Base-by-base conservation (phyloP, 1,284 basidiomycete genomes). In the Boletus smithii region DNA sequence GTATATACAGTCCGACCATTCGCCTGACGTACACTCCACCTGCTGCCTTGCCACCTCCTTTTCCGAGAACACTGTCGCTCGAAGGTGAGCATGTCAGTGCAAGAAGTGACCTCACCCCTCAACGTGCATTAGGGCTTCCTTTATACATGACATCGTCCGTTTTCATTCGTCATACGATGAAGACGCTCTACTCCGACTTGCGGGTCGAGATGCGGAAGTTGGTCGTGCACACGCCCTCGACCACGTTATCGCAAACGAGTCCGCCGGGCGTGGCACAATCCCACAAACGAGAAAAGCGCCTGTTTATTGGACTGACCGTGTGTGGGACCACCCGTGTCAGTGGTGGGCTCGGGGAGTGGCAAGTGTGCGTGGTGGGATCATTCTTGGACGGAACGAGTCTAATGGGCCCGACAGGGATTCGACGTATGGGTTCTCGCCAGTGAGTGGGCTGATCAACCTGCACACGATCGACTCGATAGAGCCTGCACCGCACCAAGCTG, bases 381-480 rank as follows among this genome's bases (percentile, higher is more conserved):
- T 24, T 38, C 39, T 16, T 7, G 17, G 4, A 16, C 13, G n/a
- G 5, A 0, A 8, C 29, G 43, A 2, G 46, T 10, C 52, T 56
- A 13, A 54, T n/a, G 43, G 9, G 8, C 17, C 22, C 24, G 8
- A 4, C 63, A 88, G 86, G 30, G 75, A 79, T 54, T 85, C 81
- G 45, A 87, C 83, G n/a, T 90, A 90, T 62, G 70, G 70, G 0
- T 88, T 89, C 61, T 86, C 84, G 1, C 82, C 83, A 0, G 49
- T 63, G 8, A 77, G 77, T 0, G 88, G 85, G 3, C 72, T 81
- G 33, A 81, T 90, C 45, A 62, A 77, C 34, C 56, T 73, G 38
- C 87, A 90, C 58, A 73, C 71, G 30, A 70, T 89, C 33, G 76
- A 88, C 59, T 81, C 81, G 9, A 89, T 89, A 42, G 75, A 82